phyloP scores from a whole-genome alignment of 371 early-diverging fungal species.

The Phascolomyces articulosus region DNA sequence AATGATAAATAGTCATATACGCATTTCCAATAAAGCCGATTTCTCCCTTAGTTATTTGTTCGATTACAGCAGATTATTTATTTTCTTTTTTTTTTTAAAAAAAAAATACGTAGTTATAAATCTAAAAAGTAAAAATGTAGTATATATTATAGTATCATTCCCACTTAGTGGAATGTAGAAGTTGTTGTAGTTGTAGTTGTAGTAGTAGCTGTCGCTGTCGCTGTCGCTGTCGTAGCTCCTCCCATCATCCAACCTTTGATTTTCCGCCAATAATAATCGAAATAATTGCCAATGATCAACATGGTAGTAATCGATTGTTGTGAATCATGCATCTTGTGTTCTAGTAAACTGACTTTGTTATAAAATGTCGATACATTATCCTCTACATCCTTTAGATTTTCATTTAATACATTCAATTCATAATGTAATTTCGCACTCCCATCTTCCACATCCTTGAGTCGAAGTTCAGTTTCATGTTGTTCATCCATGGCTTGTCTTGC shows the following conservation, averaged over 20 bases:
- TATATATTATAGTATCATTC: too few relatives aligned
- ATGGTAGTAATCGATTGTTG: constrained; percentile 51
- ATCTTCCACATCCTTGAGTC: constrained; percentile 43
- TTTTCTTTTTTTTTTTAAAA: too few relatives aligned
- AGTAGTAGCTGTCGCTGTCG: neutral
- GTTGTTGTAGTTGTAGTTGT: neutral
- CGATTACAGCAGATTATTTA: too few relatives aligned
- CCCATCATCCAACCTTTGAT: constrained; percentile 25
- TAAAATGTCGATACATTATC: constrained; percentile 49
- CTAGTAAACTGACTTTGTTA: constrained; percentile 40
- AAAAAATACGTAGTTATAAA: too few relatives aligned
- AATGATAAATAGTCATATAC: too few relatives aligned
- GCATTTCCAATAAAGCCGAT: too few relatives aligned
- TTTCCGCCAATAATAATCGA: constrained; percentile 51
- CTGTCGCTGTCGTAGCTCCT: neutral
- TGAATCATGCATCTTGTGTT: constrained; percentile 49
- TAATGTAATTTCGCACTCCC: constrained; percentile 48
- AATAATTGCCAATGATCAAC: constrained; percentile 52
- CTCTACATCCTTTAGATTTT: constrained; percentile 48
- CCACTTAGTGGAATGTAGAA: too few relatives aligned
- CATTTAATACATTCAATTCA: constrained; percentile 47
- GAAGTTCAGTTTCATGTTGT: constrained; percentile 31
- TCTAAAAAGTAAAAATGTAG: too few relatives aligned
- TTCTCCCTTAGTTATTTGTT: too few relatives aligned
- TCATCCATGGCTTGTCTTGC: constrained; percentile 32